These are phyloP conservation scores for Ceriops decandra DNA, from an alignment of 345 rosid species.

Conservation along the genomic window DNA sequence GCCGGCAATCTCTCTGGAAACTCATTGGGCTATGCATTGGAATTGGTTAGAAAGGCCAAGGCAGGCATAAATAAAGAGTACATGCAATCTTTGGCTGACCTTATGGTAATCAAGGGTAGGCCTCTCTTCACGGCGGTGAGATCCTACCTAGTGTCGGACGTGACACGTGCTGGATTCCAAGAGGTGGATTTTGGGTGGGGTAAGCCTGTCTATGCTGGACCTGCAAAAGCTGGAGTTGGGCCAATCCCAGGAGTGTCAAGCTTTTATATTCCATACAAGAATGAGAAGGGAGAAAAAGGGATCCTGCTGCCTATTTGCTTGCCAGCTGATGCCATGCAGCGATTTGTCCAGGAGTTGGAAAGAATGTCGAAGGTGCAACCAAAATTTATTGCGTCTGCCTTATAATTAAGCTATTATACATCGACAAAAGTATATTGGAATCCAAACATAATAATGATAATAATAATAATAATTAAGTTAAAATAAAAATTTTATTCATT, in stretches of 20 bases:
- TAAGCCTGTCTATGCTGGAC: slow-evolving; percentile 14
- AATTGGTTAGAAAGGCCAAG: slow-evolving; percentile 23
- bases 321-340: slow-evolving; percentile 16
- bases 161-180: neutral
- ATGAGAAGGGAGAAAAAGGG: slow-evolving; percentile 17
- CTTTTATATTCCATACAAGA: slow-evolving; percentile 4
- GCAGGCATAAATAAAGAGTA: slow-evolving; percentile 19
- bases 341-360: neutral
- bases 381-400: neutral
- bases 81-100: slow-evolving; percentile 22
- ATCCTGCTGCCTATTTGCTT: slow-evolving; percentile 13
- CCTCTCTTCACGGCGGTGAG: slow-evolving; percentile 13
- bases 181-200: slow-evolving; percentile 30
- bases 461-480: no score
- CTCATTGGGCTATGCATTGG: slow-evolving; percentile 16
- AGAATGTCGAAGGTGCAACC: neutral
- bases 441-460: no score
- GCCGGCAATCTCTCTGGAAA: slow-evolving; percentile 8
- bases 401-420: neutral
- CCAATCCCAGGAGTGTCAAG: neutral
- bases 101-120: slow-evolving; percentile 17
- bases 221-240: slow-evolving; percentile 2
- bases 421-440: no score
- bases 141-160: slow-evolving; percentile 18
- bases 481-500: no score